Base-by-base conservation (phyloP, 2,329 filamentous ascomycete genomes). In the Colletotrichum somersetense region DNA sequence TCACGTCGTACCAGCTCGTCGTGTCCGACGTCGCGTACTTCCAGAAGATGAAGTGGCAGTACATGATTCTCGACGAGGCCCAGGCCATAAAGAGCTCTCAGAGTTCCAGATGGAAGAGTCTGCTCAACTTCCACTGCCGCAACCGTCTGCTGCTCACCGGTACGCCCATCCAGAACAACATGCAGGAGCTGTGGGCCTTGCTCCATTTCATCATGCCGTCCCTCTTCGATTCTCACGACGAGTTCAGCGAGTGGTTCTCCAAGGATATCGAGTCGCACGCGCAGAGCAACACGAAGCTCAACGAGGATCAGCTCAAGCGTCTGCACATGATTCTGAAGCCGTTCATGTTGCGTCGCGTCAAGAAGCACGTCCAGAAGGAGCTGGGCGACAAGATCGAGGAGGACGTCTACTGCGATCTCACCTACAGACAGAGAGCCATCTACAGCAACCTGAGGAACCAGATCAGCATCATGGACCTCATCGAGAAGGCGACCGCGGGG, bases 181-280 rank as follows among this genome's bases (percentile, higher is more conserved):
- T 99, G 96, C 96, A 98, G 83, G 96, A 99, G 83, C 84, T 99
- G 71, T 99, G 96, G 96, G 96, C 96, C 40, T 84, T 99, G 75
- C 88, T 99, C 26, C 96, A 99, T 87, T 99, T 99, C 85, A 98
- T 98, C 85, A 98, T 99, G 96, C 96, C 96, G n/a, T 97, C 94
- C 55, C 87, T 99, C 63, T 99, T 99, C 82, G 96, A 96, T 81
- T 96, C 93, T 0, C 94, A 96, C 82, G 94, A 97, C 79, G 94
- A 96, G 78, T 97, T 97, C 79, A 96, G 93, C 83, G 94, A 96
- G 77, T 97, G 94, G 94, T 97, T 97, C 81, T 96, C 93, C 66
- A 96, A 96, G 83, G 94, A 96, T 76, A 99, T 99, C 74, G 96
- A 99, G 83, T 98, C 95, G 50, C 96, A 99, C 80, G 96, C 96